A percentile compares a stretch with the other conserved stretches of the same genome.
Conservation (phyloP, 306 rosid species). For the Rubus parviflorus region DNA sequence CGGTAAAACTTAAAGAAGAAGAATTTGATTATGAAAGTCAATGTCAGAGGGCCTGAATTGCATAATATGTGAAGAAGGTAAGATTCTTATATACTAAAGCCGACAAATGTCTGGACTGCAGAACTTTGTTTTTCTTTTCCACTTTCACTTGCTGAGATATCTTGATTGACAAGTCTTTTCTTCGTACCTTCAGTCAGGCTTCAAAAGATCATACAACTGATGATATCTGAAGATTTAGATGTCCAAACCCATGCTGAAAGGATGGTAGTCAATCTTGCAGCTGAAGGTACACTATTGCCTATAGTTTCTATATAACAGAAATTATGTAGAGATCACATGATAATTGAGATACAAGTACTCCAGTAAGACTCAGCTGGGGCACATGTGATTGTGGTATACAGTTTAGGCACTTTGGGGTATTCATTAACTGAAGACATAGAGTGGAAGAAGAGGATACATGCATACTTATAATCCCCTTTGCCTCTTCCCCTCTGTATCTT, state of each 20-base stretch:
- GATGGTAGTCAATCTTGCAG: conserved; percentile 77
- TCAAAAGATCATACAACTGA: conserved; percentile 54
- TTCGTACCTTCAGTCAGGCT: conserved; percentile 53
- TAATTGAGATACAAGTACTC: neutral
- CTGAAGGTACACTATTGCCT: conserved; percentile 56
- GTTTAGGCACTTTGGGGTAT: neutral
- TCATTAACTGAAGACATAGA: neutral
- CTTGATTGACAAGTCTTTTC: conserved; percentile 19
- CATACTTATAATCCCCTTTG: neutral
- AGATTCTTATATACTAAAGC: conserved; percentile 22
- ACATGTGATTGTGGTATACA: neutral
- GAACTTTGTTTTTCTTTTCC: neutral
- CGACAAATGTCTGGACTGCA: neutral
- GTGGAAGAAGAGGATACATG: neutral
- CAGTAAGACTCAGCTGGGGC: neutral
- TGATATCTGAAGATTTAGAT: conserved; percentile 56
- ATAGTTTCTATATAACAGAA: neutral
- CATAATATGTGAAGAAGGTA: conserved; percentile 74
- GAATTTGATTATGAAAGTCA: conserved; percentile 67
- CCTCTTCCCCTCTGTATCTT: neutral
- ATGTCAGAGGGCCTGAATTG: conserved; percentile 62
- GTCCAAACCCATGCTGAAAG: conserved; percentile 67
- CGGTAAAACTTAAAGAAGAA: conserved; percentile 64
- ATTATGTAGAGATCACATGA: neutral
- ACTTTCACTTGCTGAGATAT: conserved; percentile 17